Conservation (phyloP, 495 filamentous ascomycete genomes). For the Penicillium cinerascens region DNA sequence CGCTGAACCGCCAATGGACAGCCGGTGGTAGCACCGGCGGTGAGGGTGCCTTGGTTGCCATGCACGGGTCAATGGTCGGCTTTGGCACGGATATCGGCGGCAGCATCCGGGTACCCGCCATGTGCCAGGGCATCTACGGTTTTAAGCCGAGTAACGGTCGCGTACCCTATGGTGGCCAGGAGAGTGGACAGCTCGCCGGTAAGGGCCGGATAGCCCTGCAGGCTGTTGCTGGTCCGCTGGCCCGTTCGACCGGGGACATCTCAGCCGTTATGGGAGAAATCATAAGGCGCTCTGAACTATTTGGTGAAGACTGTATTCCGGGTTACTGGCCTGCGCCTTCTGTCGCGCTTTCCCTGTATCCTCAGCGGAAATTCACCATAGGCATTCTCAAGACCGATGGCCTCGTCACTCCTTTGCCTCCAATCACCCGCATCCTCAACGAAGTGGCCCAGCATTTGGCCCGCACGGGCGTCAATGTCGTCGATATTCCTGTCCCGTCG, state of each 20-base stretch:
- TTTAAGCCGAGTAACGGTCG: slow-evolving; percentile 58
- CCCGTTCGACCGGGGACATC: slow-evolving; percentile 42
- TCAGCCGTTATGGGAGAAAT: slow-evolving; percentile 49
- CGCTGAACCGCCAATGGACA: slow-evolving; percentile 52
- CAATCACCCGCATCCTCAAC: slow-evolving; percentile 49
- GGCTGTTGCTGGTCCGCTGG: slow-evolving; percentile 50
- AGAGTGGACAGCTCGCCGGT: slow-evolving; percentile 37
- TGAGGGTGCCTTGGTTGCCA: slow-evolving; percentile 60
- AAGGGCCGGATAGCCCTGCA: slow-evolving; percentile 42
- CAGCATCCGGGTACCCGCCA: slow-evolving; percentile 57
- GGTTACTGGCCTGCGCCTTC: slow-evolving; percentile 44
- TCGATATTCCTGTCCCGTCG: slow-evolving; percentile 49
- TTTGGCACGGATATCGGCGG: slow-evolving; percentile 68
- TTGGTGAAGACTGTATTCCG: slow-evolving; percentile 48
- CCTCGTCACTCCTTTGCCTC: slow-evolving; percentile 55
- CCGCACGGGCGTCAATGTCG: slow-evolving; percentile 45
- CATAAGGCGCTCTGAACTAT: slow-evolving; percentile 44
- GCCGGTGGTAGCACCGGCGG: slow-evolving; percentile 64
- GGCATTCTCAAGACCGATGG: slow-evolving; percentile 58
- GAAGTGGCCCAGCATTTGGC: slow-evolving; percentile 47
- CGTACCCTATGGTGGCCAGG: slow-evolving; percentile 51
- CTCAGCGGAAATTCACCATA: slow-evolving; percentile 39
- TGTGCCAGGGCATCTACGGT: slow-evolving; percentile 55
- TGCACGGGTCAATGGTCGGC: slow-evolving; percentile 60
- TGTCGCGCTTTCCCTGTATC: slow-evolving; percentile 1